phyloP scores from a whole-genome alignment of 768 basidiomycete genomes.

The Lactarius trivialis region DNA sequence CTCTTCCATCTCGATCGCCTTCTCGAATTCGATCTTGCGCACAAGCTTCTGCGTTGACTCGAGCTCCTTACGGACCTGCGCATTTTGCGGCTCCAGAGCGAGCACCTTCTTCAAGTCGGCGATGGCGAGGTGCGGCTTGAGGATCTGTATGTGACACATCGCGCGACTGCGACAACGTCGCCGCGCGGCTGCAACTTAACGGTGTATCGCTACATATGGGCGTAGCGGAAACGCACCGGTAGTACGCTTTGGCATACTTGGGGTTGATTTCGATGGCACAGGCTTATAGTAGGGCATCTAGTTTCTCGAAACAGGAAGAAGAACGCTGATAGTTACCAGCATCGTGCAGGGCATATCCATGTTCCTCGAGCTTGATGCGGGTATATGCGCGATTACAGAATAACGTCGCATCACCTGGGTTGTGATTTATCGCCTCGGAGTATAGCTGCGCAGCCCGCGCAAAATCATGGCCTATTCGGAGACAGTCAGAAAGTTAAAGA shows the following conservation, averaged over 20 bases:
- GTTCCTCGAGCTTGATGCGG: conserved; percentile 89
- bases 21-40: conserved; percentile 86
- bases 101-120: conserved; percentile 84
- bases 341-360: conserved; percentile 86
- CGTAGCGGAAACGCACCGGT: conserved; percentile 46
- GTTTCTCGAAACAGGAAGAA: neutral
- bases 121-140: conserved; percentile 82
- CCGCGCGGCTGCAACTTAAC: neutral
- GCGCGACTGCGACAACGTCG: conserved; percentile 54
- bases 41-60: conserved; percentile 87
- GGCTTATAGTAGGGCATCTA: conserved; percentile 35
- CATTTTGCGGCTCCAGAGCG: conserved; percentile 79
- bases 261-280: conserved; percentile 85
- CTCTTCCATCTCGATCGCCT: conserved; percentile 91
- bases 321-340: conserved; percentile 51
- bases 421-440: conserved; percentile 75
- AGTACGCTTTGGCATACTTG: conserved; percentile 86
- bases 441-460: conserved; percentile 71
- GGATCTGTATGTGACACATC: conserved; percentile 81
- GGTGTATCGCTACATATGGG: neutral
- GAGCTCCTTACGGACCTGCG: conserved; percentile 70
- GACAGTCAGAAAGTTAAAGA: neutral
- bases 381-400: conserved; percentile 95
- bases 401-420: conserved; percentile 81
- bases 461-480: conserved; percentile 62